These are phyloP conservation scores for Sporisorium iseilematis-ciliati DNA, from an alignment of 1,284 basidiomycete species.

Conservation along the genomic window DNA sequence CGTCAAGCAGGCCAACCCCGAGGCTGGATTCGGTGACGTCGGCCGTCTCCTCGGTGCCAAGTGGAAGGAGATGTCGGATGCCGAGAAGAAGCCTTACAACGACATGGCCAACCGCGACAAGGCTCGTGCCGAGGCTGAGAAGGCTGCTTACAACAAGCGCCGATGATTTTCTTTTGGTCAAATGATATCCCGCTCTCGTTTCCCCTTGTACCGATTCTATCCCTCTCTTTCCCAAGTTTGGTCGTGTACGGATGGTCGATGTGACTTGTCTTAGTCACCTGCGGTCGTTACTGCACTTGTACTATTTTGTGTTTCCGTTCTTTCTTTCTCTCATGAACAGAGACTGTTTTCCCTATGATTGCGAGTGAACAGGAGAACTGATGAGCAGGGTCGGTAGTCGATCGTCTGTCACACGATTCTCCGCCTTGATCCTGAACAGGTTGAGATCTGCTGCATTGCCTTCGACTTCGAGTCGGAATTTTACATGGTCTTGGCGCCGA, in stretches of 20 bases:
- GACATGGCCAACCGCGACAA: slow-evolving; percentile 89
- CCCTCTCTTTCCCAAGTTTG: slow-evolving; percentile 5
- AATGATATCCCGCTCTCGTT: slow-evolving; percentile 21
- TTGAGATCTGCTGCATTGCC: background rate
- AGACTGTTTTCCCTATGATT: slow-evolving; percentile 6
- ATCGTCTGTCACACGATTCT: no score
- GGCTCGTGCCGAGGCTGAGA: slow-evolving; percentile 83
- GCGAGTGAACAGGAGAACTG: no score
- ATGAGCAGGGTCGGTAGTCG: no score
- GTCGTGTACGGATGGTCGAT: slow-evolving; percentile 26
- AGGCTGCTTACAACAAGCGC: slow-evolving; percentile 75
- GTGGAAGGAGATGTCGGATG: slow-evolving; percentile 87
- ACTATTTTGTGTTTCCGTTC: slow-evolving; percentile 36
- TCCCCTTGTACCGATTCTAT: slow-evolving; percentile 7
- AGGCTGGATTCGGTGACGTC: slow-evolving; percentile 91
- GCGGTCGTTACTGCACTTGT: slow-evolving; percentile 31
- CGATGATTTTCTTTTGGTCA: slow-evolving; percentile 22
- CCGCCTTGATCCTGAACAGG: no score
- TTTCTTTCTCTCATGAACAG: slow-evolving; percentile 12
- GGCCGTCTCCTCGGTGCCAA: slow-evolving; percentile 88
- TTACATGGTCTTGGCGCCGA: slow-evolving; percentile 52
- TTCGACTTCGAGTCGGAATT: background rate
- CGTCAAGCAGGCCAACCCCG: slow-evolving; percentile 94
- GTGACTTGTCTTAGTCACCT: slow-evolving; percentile 11
- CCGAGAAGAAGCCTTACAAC: slow-evolving; percentile 92